Conservation (phyloP, 495 filamentous ascomycete genomes). For the Neurospora cerealis region DNA sequence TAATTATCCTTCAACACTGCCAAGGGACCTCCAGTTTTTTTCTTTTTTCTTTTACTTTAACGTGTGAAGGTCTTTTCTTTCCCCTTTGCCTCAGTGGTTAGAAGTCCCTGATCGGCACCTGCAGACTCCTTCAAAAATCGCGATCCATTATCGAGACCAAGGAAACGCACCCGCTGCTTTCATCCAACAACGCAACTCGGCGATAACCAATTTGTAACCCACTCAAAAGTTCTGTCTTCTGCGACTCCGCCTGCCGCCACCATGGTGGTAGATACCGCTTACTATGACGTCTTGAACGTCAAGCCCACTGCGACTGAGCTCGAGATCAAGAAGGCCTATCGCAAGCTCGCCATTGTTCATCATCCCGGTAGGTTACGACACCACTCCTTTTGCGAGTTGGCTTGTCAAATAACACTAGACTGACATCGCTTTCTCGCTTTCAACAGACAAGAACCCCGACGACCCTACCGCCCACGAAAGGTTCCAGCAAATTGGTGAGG, state of each 20-base stretch:
- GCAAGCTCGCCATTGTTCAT: constrained; percentile 78
- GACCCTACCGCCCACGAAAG: constrained; percentile 88
- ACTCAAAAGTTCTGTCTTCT: neutral
- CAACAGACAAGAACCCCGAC: constrained; percentile 89
- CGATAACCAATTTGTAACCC: neutral
- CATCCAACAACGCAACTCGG: neutral
- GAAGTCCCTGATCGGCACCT: neutral
- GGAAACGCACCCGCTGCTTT: neutral
- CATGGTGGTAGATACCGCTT: constrained; percentile 79
- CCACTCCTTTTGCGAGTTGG: constrained; percentile 1
- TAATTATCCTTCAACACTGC: neutral
- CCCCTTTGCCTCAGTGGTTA: neutral
- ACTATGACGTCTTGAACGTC: constrained; percentile 89
- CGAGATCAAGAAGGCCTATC: constrained; percentile 99
- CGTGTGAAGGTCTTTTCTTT: neutral
- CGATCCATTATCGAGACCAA: neutral
- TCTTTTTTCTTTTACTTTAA: neutral
- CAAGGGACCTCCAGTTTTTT: neutral
- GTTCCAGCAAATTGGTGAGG: constrained; percentile 94
- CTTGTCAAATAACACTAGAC: neutral
- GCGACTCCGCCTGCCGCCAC: constrained; percentile 7
- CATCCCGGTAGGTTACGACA: constrained; percentile 42
- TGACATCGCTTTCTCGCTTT: neutral
- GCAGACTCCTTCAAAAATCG: neutral
- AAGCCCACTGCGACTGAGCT: constrained; percentile 81